Base-by-base conservation (phyloP, 2,329 filamentous ascomycete species). In the Fusarium secorum region DNA sequence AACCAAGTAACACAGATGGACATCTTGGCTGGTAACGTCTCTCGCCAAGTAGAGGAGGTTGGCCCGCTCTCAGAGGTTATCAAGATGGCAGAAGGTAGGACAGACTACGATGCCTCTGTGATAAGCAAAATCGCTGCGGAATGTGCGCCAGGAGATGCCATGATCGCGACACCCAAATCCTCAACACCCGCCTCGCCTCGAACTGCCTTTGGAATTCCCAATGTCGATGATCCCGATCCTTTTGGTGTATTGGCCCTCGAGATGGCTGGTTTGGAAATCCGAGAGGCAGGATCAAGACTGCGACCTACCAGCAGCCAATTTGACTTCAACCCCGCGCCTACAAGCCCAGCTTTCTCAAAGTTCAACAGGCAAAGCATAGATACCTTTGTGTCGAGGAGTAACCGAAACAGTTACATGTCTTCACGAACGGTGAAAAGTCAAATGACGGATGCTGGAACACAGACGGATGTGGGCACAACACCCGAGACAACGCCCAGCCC, bases 201-300 rank as follows among this genome's bases (percentile, higher is more conserved):
- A 70, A 81, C 85, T 33, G 82, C 83, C 4, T 97, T 98, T 81
- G 95, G 95, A 4, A 85, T 97, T 20, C 94, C 94, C 2, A 90
- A 91, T 69, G 82, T 84, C 7, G 89, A 94, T 59, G 95, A 98
- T 74, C 94, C 95, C 0, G 95, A 98, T 78, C 95, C 95, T 1
- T 98, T 93, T 77, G 95, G 95, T 28, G 92, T 98, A 30, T 87
- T 95, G 70, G 95, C 95, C 11, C 83, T 98, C n/a, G 94, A 97
- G 78, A 91, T 94, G 83, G 93, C 94, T 66, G 95, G 95, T 5
- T 84, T 98, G 60, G 93, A 95, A 74, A 96, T 98, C 72, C 89
- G 93, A 56, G 95, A 98, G 82, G 95, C 95, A n/a, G 94, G 94
- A 36, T 88, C 90, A 53, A 77, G 76, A 11, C 85, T 88, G 58